phyloP scores from a whole-genome alignment of 129 eudicot species.

The carrot (Daucus carota) region DNA sequence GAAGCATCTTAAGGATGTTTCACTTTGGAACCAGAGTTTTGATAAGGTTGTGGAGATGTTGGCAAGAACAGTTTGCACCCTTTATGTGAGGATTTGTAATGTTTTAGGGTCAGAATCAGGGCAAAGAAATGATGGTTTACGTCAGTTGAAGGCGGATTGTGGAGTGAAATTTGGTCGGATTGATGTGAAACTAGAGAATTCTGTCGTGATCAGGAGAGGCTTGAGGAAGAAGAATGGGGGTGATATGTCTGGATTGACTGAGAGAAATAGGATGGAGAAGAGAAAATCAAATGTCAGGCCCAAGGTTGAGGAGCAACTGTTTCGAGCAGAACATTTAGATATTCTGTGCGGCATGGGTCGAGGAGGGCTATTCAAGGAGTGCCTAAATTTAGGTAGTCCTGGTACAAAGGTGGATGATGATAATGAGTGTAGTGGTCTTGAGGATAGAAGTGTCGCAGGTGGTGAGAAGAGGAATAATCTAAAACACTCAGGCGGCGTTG shows the following conservation, averaged over 20 bases:
- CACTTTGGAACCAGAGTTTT: constrained; percentile 74
- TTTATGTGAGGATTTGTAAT: constrained; percentile 44
- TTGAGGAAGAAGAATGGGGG: constrained; percentile 24
- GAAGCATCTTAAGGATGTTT: constrained; percentile 53
- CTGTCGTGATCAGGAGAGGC: constrained; percentile 12
- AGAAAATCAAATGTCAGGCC: constrained; percentile 23
- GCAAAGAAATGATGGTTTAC: constrained; percentile 27
- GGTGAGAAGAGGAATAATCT: constrained; percentile 35
- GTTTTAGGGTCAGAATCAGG: constrained; percentile 46
- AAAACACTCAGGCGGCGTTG: constrained; percentile 29
- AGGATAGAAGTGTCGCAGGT: constrained; percentile 44
- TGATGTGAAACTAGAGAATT: constrained; percentile 11
- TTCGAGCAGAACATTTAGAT: constrained; percentile 46
- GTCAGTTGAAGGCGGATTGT: constrained; percentile 18
- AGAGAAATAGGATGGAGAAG: constrained; percentile 19
- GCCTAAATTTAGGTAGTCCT: constrained; percentile 62
- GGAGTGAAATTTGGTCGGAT: constrained; percentile 16
- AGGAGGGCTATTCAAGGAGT: constrained; percentile 78
- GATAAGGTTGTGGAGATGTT: constrained; percentile 74
- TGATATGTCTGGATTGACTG: constrained; percentile 28
- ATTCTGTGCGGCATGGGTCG: constrained; percentile 77
- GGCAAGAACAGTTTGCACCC: constrained; percentile 72
- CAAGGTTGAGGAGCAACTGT: constrained; percentile 30
- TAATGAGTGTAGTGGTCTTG: constrained; percentile 25
- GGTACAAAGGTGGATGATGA: constrained; percentile 47